A percentile compares a stretch with the other conserved stretches of the same genome.
These are phyloP conservation scores for Volvariella surrecta DNA, from an alignment of 1,284 basidiomycete species.

Conservation along the genomic window DNA sequence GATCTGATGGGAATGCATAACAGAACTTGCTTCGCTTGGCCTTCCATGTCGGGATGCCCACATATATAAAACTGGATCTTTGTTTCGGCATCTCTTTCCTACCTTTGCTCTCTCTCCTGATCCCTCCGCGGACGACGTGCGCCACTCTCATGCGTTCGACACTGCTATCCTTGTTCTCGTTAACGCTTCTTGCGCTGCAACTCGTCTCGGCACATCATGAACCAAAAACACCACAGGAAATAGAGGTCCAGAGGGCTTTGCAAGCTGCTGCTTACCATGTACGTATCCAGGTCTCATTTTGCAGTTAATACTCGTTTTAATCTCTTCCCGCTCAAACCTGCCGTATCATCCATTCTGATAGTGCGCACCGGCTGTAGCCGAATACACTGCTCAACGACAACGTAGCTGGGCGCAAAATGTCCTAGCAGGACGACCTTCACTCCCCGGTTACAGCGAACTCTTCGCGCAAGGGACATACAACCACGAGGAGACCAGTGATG, in stretches of 20 bases:
- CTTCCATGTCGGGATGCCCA: too few relatives aligned
- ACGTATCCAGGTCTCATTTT: slow-evolving; percentile 11
- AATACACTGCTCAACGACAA: slow-evolving; percentile 36
- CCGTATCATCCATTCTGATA: slow-evolving; percentile 10
- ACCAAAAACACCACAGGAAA: slow-evolving; percentile 32
- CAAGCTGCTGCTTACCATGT: slow-evolving; percentile 43
- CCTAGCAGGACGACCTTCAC: slow-evolving; percentile 27
- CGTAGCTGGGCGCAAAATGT: slow-evolving; percentile 35
- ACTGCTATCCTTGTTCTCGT: not conserved
- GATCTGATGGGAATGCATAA: too few relatives aligned
- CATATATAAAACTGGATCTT: too few relatives aligned
- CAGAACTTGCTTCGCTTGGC: too few relatives aligned
- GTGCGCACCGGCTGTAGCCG: slow-evolving; percentile 41
- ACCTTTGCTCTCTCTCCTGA: not conserved
- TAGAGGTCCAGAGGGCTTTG: slow-evolving; percentile 34
- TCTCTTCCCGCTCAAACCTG: not conserved
- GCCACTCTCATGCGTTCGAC: slow-evolving; percentile 1
- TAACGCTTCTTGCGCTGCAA: slow-evolving; percentile 9
- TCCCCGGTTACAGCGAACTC: slow-evolving; percentile 36
- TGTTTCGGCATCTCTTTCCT: not conserved
- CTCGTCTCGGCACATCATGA: slow-evolving; percentile 26
- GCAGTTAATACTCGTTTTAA: not conserved
- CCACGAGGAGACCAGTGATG: slow-evolving; percentile 15
- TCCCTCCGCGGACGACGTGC: not conserved
- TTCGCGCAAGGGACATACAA: slow-evolving; percentile 29